phyloP scores from a whole-genome alignment of 1,284 basidiomycete genomes.

The Omphalotus olearius region DNA sequence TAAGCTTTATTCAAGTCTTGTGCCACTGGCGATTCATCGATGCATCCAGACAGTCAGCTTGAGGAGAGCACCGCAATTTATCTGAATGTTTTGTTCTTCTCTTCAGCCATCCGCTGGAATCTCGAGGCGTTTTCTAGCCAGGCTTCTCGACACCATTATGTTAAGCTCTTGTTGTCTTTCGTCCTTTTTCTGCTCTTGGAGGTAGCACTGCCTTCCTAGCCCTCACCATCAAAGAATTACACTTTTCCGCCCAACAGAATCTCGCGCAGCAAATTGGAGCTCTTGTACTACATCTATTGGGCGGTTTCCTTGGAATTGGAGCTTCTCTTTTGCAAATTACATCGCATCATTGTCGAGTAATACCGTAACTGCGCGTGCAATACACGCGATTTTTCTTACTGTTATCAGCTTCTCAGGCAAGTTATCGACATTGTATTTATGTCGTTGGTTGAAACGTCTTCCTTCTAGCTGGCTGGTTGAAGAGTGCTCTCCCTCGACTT shows the following conservation, averaged over 20 bases:
- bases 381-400: constrained; percentile 37
- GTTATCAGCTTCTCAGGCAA: constrained; percentile 37
- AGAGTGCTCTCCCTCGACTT: constrained; percentile 43
- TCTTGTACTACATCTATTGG: constrained; percentile 39
- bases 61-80: too few species aligned
- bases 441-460: neutral
- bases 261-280: constrained; percentile 46
- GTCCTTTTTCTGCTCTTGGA: constrained; percentile 37
- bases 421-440: constrained; percentile 14
- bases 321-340: constrained; percentile 38
- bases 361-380: constrained; percentile 29
- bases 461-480: constrained; percentile 36
- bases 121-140: constrained; percentile 35
- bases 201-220: constrained; percentile 40
- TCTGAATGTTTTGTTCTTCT: too few species aligned
- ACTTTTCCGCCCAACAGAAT: constrained; percentile 44
- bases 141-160: constrained; percentile 43
- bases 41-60: too few species aligned
- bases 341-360: constrained; percentile 27
- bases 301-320: constrained; percentile 38
- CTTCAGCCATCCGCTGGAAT: constrained; percentile 8
- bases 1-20: too few species aligned
- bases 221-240: constrained; percentile 42
- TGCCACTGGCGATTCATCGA: too few species aligned
- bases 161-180: constrained; percentile 34